Evolutionary conservation across 352 stramenopile genomes (phyloP).

Genomic region (Phytophthora podocarpi): DNA sequence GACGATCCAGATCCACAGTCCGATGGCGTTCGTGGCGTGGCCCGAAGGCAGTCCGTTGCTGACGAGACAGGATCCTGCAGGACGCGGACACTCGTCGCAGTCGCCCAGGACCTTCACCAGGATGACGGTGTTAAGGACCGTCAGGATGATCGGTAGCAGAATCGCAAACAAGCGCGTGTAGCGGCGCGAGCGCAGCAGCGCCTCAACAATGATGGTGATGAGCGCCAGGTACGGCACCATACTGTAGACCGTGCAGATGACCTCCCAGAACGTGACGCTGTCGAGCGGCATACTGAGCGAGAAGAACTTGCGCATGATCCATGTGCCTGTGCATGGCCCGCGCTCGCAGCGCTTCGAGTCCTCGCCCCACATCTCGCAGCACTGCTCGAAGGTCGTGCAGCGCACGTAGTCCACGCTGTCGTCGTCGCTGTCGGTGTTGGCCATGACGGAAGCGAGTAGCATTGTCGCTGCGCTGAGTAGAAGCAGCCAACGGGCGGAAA

Average conservation of each 20-base stretch:
- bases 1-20: slow-evolving; percentile 43
- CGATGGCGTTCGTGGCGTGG: slow-evolving; percentile 54
- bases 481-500: neutral
- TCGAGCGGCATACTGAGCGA: slow-evolving; percentile 50
- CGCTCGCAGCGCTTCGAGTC: slow-evolving; percentile 50
- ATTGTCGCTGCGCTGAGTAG: neutral
- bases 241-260: slow-evolving; percentile 47
- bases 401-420: slow-evolving; percentile 27
- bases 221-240: slow-evolving; percentile 53
- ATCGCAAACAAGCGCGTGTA: slow-evolving; percentile 50
- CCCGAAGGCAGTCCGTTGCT: slow-evolving; percentile 51
- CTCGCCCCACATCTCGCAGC: slow-evolving; percentile 46
- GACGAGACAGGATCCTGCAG: slow-evolving; percentile 42
- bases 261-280: slow-evolving; percentile 47
- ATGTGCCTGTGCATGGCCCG: slow-evolving; percentile 39
- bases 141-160: slow-evolving; percentile 42
- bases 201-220: slow-evolving; percentile 44
- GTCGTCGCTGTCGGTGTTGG: slow-evolving; percentile 24
- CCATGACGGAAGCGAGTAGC: neutral
- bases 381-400: slow-evolving; percentile 43
- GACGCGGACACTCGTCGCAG: slow-evolving; percentile 44
- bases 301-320: slow-evolving; percentile 57
- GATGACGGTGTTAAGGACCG: slow-evolving; percentile 47
- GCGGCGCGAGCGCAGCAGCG: slow-evolving; percentile 35
- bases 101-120: slow-evolving; percentile 39